A percentile compares a stretch with the other conserved stretches of the same genome.
These are phyloP conservation scores for Diaporthe capsici DNA, from an alignment of 2,329 filamentous ascomycete genomes.

Conservation along the genomic window DNA sequence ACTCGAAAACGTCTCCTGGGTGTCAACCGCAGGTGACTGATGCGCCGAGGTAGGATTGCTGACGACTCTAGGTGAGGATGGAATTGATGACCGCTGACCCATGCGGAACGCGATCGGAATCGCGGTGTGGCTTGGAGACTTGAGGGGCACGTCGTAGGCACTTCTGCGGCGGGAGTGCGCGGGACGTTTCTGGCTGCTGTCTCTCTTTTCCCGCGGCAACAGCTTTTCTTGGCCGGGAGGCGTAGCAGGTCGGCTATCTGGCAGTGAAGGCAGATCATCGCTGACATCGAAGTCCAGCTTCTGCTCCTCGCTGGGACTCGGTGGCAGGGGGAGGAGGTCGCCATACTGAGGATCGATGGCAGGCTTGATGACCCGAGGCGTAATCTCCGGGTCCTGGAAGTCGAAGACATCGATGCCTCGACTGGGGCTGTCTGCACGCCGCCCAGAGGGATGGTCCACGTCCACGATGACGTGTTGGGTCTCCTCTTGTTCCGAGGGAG, in stretches of 20 bases:
- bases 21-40: slow-evolving; percentile 40
- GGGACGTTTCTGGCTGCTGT: slow-evolving; percentile 40
- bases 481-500: slow-evolving; percentile 53
- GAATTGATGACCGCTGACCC: slow-evolving; percentile 58
- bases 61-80: slow-evolving; percentile 57
- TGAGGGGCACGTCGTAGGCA: slow-evolving; percentile 60
- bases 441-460: slow-evolving; percentile 20
- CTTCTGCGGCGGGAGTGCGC: slow-evolving; percentile 65
- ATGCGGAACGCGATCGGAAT: slow-evolving; percentile 71
- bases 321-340: slow-evolving; percentile 74
- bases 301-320: slow-evolving; percentile 69
- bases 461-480: slow-evolving; percentile 34
- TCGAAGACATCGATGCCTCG: slow-evolving; percentile 60
- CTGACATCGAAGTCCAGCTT: slow-evolving; percentile 49
- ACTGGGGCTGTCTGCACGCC: slow-evolving; percentile 41
- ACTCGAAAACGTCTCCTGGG: slow-evolving; percentile 20
- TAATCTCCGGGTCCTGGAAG: slow-evolving; percentile 64
- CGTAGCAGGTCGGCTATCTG: slow-evolving; percentile 72
- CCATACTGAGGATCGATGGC: slow-evolving; percentile 77
- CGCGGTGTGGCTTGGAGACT: slow-evolving; percentile 70
- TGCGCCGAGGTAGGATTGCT: slow-evolving; percentile 55
- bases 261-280: slow-evolving; percentile 66
- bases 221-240: slow-evolving; percentile 63
- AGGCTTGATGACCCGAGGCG: slow-evolving; percentile 70
- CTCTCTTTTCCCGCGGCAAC: slow-evolving; percentile 54